A percentile compares a stretch with the other conserved stretches of the same genome.
Evolutionary conservation across 2,329 filamentous ascomycete genomes (phyloP).

Genomic region (Arthrobotrys conoides): DNA sequence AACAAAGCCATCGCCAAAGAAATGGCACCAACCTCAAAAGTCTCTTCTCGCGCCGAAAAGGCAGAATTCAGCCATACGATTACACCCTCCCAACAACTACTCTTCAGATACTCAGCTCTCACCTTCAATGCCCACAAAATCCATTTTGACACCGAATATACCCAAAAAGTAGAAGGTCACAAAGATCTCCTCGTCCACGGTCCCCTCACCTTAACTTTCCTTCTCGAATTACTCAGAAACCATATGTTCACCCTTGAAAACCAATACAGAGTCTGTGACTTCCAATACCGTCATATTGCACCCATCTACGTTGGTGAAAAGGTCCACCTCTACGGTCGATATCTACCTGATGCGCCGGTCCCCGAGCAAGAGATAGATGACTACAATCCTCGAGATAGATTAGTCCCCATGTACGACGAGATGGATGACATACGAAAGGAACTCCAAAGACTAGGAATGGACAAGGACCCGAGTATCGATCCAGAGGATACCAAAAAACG

Average conservation of each 20-base stretch:
- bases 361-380: constrained; percentile 24
- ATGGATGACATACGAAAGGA: constrained; percentile 42
- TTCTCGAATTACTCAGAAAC: constrained; percentile 78
- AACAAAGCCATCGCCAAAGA: constrained; percentile 28
- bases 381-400: constrained; percentile 33
- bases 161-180: constrained; percentile 80
- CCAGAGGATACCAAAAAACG: constrained; percentile 1
- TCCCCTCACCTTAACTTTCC: constrained; percentile 81
- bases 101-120: constrained; percentile 92
- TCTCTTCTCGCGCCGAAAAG: constrained; percentile 63
- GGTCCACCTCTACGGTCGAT: constrained; percentile 78
- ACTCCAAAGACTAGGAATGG: constrained; percentile 7
- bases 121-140: constrained; percentile 94
- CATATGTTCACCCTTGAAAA: constrained; percentile 68
- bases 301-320: constrained; percentile 83
- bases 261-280: constrained; percentile 68
- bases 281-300: constrained; percentile 86
- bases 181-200: constrained; percentile 85
- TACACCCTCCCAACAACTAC: constrained; percentile 77
- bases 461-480: background rate
- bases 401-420: constrained; percentile 49
- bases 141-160: constrained; percentile 83
- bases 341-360: constrained; percentile 63
- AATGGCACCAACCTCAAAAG: constrained; percentile 21
- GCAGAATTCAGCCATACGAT: constrained; percentile 74